Conservation (phyloP, 352 stramenopile species). For the Saprolegnia diclina region DNA sequence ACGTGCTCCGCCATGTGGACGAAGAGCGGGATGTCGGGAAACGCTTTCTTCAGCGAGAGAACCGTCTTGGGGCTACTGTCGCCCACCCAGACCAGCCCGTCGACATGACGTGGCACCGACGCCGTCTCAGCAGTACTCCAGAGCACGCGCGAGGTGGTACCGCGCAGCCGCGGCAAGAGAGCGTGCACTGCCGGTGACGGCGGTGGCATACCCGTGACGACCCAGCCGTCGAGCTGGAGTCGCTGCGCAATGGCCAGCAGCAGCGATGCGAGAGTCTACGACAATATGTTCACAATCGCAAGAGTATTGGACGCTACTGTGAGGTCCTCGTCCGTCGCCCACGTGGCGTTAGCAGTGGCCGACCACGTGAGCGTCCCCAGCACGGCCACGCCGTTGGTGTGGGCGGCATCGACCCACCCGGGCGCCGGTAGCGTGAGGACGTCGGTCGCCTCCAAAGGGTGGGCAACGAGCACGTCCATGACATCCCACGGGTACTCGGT, state of each 20-base stretch:
- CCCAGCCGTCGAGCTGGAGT: slow-evolving; percentile 11
- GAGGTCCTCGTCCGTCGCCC: not conserved
- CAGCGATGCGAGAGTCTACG: not conserved
- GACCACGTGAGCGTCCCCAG: slow-evolving; percentile 11
- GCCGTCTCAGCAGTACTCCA: not conserved
- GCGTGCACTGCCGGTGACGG: not conserved
- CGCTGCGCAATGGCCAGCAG: not conserved
- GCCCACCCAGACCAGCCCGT: not conserved
- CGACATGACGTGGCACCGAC: not conserved
- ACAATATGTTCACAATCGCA: not conserved
- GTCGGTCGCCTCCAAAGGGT: not conserved
- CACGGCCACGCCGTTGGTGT: slow-evolving; percentile 20
- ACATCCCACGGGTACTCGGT: slow-evolving; percentile 17
- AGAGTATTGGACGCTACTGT: not conserved
- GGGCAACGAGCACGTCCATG: slow-evolving; percentile 11
- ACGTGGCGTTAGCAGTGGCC: not conserved
- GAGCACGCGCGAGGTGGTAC: not conserved
- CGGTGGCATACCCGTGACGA: not conserved
- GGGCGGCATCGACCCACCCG: slow-evolving; percentile 16
- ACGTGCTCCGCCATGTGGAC: not conserved
- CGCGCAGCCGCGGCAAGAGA: not conserved
- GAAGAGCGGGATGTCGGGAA: not conserved
- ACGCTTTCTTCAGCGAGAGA: not conserved
- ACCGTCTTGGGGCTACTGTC: not conserved
- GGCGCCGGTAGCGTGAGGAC: slow-evolving; percentile 10